Base-by-base conservation (phyloP, 805 yeast species). In the Lachancea dasiensis region DNA sequence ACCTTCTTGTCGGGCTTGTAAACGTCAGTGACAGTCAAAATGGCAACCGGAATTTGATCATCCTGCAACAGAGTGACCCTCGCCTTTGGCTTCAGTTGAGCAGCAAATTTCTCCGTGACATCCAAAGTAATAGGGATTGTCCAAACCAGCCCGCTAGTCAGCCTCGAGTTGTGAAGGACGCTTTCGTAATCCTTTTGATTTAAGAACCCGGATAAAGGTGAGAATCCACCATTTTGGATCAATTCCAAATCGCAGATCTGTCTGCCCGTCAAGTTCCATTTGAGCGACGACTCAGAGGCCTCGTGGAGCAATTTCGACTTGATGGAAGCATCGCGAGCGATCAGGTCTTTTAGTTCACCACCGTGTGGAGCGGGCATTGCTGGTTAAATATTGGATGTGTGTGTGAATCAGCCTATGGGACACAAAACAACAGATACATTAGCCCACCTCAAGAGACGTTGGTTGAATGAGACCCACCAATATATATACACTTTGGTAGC, bases 221-320 rank as follows among this genome's bases (percentile, higher is more conserved):
- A 86, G 61, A 89, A 89, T 4, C 97, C 97, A 62, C 97, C 97
- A 53, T 83, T 83, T 44, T 90, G 67, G 56, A 89, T 85, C 62
- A 90, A 71, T 67, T 89, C 97, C 56, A 90, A 67, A 63, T 89
- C 97, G 64, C 97, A 89, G 40, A 89, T 69, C 62, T 89, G 97
- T 60, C 97, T 81, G 46, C 78, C 90, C 23, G 94, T 80, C 48
- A 89, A 70, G 14, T 43, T 45, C 54, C 57, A 51, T 9, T 62
- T 64, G n/a, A 70, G 54, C 16, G 69, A 64, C 20, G 67, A 48
- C 26, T 63, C 52, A 22, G 68, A 65, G 14, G 81, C 72, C 64
- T 86, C 92, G 19, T 66, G 54, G 30, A 81, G 53, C 29, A 89
- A 69, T 36, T 71, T 67, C 5, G 57, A 58, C 49, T 73, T 78